Evolutionary conservation across 208 protist genomes (phyloP), one percentile per base, ranked within the genome.

Genomic region (Leishmania major): DNA sequence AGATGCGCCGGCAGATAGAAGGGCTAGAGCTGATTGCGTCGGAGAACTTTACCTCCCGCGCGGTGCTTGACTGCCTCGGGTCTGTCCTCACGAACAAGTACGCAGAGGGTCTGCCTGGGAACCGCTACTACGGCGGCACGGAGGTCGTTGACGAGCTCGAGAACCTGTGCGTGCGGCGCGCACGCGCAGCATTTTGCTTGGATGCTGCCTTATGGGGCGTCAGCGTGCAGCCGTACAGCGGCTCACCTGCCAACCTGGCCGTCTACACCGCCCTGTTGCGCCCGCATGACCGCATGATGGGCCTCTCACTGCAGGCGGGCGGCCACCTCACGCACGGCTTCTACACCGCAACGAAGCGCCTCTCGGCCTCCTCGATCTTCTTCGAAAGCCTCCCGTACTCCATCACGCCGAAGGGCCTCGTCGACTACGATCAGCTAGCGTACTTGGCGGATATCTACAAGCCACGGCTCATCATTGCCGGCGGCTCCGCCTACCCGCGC

Each of bases 11-110:
- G 45, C 96, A 98, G 90, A 94, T 85, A 43, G 86, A 89, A 71
- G 95, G 95, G 25, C 85, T 98, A 13, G 95, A 98, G 88, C 89
- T 98, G 79, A 98, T 98, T 83, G 95, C 96, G 22, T 97, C 93
- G 25, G 92, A 99, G 96, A 99, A 99, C 92, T 99, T 99, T 77
- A 99, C 99, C 43, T 99, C 99, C 7, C 83, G 82, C 51, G 99
- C 98, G 43, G 99, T 99, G 45, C 91, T 99, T 69, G 99, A 99
- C 70, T 99, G 96, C 83, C 89, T 99, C 25, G 99, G 99, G 55
- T 99, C 98, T 22, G 90, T 92, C 77, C 88, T 99, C 47, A 99
- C 99, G 28, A 99, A 99, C 92, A 99, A 99, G 89, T 99, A 99
- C 88, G 98, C 99, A 19, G 99, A 99, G 89, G 99, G 99, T 59